Evolutionary conservation across 148 eudicot genomes (phyloP), one percentile per base, ranked within the genome.

Genomic region (Dysphania ambrosioides): DNA sequence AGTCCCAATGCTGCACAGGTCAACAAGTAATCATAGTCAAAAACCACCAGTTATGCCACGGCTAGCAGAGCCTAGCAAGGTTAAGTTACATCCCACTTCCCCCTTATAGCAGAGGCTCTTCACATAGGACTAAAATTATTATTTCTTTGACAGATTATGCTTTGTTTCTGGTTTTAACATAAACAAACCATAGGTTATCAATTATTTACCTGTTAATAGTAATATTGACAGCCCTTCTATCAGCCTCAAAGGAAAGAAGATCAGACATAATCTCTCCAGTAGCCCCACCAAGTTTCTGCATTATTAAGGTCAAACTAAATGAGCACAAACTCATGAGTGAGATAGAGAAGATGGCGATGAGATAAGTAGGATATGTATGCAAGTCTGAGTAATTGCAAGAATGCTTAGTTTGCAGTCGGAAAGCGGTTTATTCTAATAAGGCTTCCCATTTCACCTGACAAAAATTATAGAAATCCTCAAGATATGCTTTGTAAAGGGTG

Each of bases 261-360:
- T 95, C 99, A 77, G 94, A 92, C 99, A 95, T 95, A 70, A 95
- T 95, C 76, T 90, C 99, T 73, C 91, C 91, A 70, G 99, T 95
- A 49, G 99, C 99, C 55, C 99, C 99, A 62, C 99, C 99, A 70
- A 95, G 91, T 89, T 92, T 92, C 99, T 95, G 83, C 26, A 75
- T 59, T 56, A 40, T 66, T 7, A 58, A 72, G 16, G 75, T 64
- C 42, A 70, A 65, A 51, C 36, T 44, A 59, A 21, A 18, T 2
- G 69, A 78, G 3, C 21, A 70, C 30, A 36, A 29, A 31, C 23
- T 23, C 40, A 35, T 19, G 67, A 36, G 38, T 9, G 19, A 36
- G 2, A 40, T 8, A 35, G 44, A 49, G 42, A 18, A 51, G 11
- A 38, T 19, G 55, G 13, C 53, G 40, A 27, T 15, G 57, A 24